Conservation (phyloP, 768 basidiomycete genomes). For the Mycena chlorophos region DNA sequence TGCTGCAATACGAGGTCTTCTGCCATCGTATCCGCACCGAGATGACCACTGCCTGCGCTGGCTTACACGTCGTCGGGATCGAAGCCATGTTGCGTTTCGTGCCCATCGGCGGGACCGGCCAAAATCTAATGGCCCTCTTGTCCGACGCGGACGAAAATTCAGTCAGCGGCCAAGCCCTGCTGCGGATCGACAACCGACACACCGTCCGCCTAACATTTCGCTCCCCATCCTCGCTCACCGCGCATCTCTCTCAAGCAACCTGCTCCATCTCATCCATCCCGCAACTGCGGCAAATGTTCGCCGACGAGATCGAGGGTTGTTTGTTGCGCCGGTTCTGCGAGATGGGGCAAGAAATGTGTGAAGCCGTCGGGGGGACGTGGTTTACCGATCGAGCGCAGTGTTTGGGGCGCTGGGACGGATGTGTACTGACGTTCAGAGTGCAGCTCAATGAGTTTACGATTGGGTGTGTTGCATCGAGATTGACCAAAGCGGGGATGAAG, state of each 20-base stretch:
- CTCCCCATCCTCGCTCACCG: constrained; percentile 75
- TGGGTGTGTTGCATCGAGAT: constrained; percentile 57
- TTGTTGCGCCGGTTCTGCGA: constrained; percentile 70
- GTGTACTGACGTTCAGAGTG: constrained; percentile 70
- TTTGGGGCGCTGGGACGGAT: constrained; percentile 80
- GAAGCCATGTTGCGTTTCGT: constrained; percentile 57
- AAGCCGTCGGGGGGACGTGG: constrained; percentile 67
- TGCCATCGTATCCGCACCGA: constrained; percentile 62
- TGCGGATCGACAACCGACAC: constrained; percentile 75
- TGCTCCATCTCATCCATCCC: constrained; percentile 71
- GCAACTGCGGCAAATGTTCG: constrained; percentile 71
- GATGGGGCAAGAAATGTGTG: constrained; percentile 55
- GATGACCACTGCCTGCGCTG: constrained; percentile 49
- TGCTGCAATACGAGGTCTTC: constrained; percentile 79
- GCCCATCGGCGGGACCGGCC: constrained; percentile 67
- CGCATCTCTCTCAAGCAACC: constrained; percentile 79
- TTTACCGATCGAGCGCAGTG: constrained; percentile 74
- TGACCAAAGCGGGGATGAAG: constrained; percentile 43
- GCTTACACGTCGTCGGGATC: constrained; percentile 56
- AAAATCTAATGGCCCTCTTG: constrained; percentile 53
- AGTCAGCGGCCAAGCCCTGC: constrained; percentile 70
- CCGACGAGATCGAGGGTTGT: constrained; percentile 75
- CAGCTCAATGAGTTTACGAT: constrained; percentile 53
- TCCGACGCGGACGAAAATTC: constrained; percentile 39
- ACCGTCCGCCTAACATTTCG: constrained; percentile 73